phyloP scores from a whole-genome alignment of 2,329 filamentous ascomycete genomes.

The Claviceps sp. region DNA sequence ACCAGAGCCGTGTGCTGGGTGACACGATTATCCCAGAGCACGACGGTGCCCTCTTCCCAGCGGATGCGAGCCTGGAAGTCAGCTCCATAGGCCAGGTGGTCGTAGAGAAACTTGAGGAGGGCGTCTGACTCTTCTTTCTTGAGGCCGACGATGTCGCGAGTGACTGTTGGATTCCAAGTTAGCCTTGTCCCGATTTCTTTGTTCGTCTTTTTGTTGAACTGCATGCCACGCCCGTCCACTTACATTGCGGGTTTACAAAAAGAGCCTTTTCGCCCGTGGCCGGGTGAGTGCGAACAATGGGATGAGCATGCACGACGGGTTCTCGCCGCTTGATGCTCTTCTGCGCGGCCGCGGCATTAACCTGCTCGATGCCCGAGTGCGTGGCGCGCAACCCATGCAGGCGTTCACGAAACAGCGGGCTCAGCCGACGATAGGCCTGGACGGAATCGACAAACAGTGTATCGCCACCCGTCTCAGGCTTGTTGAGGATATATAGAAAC shows the following conservation, averaged over 20 bases:
- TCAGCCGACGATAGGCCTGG: conserved; percentile 70
- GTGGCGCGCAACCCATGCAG: conserved; percentile 69
- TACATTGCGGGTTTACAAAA: conserved; percentile 73
- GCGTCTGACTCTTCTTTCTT: conserved; percentile 80
- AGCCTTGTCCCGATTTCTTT: background rate
- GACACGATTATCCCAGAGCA: conserved; percentile 77
- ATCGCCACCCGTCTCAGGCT: conserved; percentile 67
- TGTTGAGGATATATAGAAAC: conserved; percentile 79
- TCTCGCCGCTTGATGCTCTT: conserved; percentile 64
- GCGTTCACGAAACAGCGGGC: conserved; percentile 63
- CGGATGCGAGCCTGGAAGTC: conserved; percentile 61
- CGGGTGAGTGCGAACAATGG: conserved; percentile 69
- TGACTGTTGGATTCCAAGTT: conserved; percentile 38
- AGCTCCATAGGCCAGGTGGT: conserved; percentile 38
- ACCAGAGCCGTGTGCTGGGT: conserved; percentile 67
- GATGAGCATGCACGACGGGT: conserved; percentile 61
- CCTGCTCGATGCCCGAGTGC: conserved; percentile 75
- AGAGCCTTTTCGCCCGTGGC: conserved; percentile 73
- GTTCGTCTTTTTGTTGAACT: background rate
- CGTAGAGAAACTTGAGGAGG: conserved; percentile 57
- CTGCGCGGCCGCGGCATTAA: conserved; percentile 49
- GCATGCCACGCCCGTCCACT: conserved; percentile 17
- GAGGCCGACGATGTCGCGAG: conserved; percentile 64
- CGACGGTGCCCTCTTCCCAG: conserved; percentile 69
- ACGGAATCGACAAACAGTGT: conserved; percentile 71